A percentile compares a stretch with the other conserved stretches of the same genome.
Conservation (phyloP, 345 rosid genomes). For the Dimocarpus longan region DNA sequence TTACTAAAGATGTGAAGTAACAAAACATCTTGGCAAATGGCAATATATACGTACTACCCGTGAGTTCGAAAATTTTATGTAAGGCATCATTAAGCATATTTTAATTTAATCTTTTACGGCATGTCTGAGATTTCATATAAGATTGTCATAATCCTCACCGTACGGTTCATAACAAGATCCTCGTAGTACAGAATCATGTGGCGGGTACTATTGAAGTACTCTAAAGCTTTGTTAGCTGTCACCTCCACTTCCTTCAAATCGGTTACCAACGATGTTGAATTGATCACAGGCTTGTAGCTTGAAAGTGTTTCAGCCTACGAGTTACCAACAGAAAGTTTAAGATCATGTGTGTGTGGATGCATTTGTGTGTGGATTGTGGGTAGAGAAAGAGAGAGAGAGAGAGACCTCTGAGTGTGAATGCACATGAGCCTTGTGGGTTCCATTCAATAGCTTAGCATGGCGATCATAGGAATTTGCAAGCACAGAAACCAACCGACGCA, state of each 20-base stretch:
- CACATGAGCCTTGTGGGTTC: slow-evolving; percentile 97
- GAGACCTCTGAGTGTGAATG: slow-evolving; percentile 87
- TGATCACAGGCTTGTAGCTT: slow-evolving; percentile 74
- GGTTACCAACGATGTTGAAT: slow-evolving; percentile 61
- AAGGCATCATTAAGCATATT: neutral
- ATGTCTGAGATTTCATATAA: neutral
- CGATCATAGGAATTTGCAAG: slow-evolving; percentile 88
- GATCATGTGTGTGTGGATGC: neutral
- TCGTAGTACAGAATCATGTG: slow-evolving; percentile 81
- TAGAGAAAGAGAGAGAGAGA: neutral
- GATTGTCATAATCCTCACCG: slow-evolving; percentile 42
- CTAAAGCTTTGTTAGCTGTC: slow-evolving; percentile 56
- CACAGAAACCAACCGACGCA: slow-evolving; percentile 87
- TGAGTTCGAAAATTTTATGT: neutral
- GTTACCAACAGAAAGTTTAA: slow-evolving; percentile 21
- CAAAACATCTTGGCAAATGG: neutral
- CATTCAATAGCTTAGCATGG: slow-evolving; percentile 82
- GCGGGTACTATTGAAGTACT: slow-evolving; percentile 68
- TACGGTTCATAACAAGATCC: slow-evolving; percentile 63
- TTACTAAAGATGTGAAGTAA: neutral
- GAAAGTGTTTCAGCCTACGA: slow-evolving; percentile 79
- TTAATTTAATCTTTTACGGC: neutral
- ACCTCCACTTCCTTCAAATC: slow-evolving; percentile 67
- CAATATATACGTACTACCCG: neutral
- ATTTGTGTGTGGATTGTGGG: neutral